Evolutionary conservation across 768 basidiomycete genomes (phyloP), one percentile per base, ranked within the genome.

Genomic region (Dentipellis fragilis): DNA sequence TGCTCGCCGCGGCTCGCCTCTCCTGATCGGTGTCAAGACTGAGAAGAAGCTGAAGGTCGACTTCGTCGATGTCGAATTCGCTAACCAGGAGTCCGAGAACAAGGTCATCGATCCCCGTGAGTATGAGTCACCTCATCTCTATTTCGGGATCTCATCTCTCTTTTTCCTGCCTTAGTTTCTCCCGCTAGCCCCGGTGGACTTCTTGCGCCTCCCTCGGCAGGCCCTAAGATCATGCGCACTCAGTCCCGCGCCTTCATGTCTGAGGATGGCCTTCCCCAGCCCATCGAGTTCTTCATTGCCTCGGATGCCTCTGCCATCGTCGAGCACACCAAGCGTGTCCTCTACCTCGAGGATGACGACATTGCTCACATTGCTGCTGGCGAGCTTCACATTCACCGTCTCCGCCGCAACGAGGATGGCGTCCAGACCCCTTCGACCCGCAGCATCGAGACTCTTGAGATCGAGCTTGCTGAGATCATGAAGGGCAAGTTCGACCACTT

Each of bases 381-480:
- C 63, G 93, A 98, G 71, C 85, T 99, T 50, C 94, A 99, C 75
- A 98, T 99, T 67, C 95, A 98, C 75, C 93, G 96, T 63, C 84
- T 98, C 57, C 91, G 96, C 62, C 85, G 91, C 68, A 84, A 89
- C 62, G 92, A 91, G 60, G 84, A 84, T 45, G 83, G 81, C 54
- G 68, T 74, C 29, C 75, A 79, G 63, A 79, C 80, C 11, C 75
- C 84, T 17, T 75, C 80, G 22, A 95, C 93, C 36, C 89, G 96
- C 62, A 92, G 83, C 61, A 98, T 99, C 71, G 96, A 98, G 75
- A 96, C 93, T 5, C 84, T 99, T 63, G 96, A 98, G 73, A 84
- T 99, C 61, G 96, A 99, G 72, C 83, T 99, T 48, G 95, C 95
- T n/a, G 96, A 95, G 62, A 98, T 99, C 75, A 98, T 98, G 96